These are phyloP conservation scores for Spiraea crenata DNA, from an alignment of 331 rosid species.

Conservation along the genomic window DNA sequence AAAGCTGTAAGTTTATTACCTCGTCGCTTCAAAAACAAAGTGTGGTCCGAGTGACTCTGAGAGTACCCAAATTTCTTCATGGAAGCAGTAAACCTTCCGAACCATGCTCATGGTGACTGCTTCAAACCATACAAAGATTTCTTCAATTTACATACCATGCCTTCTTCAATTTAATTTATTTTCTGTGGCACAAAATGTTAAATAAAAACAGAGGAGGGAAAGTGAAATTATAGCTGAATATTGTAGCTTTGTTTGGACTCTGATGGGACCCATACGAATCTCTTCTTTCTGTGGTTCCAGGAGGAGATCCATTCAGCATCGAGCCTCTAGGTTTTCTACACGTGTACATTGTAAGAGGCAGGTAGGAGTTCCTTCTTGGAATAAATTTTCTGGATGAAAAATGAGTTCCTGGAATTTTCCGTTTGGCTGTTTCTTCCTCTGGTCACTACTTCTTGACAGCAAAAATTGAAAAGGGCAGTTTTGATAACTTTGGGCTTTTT, in stretches of 20 bases:
- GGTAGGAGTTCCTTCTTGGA: neutral
- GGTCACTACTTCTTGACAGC: neutral
- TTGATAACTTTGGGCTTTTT: no score
- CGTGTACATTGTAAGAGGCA: conserved; percentile 6
- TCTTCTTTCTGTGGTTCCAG: conserved; percentile 46
- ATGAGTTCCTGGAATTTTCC: neutral
- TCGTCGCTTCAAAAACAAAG: no score
- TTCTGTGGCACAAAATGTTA: neutral
- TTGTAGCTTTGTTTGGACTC: conserved; percentile 23
- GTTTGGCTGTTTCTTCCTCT: neutral
- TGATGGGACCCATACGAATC: conserved; percentile 48
- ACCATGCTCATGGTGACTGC: no score
- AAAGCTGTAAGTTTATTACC: no score
- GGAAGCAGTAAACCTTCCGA: no score
- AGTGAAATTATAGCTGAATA: neutral
- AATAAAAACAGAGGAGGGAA: neutral
- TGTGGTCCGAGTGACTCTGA: no score
- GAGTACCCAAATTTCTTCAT: no score
- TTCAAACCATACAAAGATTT: no score
- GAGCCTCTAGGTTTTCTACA: neutral
- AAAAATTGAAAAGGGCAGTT: neutral
- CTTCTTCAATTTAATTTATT: no score
- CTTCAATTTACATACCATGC: no score
- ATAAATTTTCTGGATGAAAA: neutral
- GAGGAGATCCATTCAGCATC: neutral